Conservation (phyloP, 106 monocot species). For the Cymbidium sinense region DNA sequence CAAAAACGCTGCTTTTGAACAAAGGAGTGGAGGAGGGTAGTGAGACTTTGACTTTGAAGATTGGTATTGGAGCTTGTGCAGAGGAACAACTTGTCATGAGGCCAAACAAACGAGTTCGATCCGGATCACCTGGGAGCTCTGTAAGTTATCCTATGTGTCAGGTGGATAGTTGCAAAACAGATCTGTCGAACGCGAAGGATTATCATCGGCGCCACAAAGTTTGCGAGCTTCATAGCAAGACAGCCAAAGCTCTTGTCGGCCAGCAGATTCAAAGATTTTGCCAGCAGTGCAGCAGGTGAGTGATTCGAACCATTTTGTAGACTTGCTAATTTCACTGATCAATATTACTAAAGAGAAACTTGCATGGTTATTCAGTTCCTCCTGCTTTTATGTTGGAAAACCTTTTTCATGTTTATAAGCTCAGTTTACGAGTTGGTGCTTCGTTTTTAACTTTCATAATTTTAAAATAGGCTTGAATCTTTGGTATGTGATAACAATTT, state of each 20-base stretch:
- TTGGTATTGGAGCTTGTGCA: conserved; percentile 11
- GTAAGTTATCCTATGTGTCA: conserved; percentile 77
- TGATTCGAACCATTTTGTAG: not conserved
- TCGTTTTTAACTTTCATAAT: too few relatives aligned
- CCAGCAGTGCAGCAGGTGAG: conserved; percentile 94
- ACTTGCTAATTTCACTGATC: not conserved
- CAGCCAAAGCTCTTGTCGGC: conserved; percentile 65
- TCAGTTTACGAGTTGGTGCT: too few relatives aligned
- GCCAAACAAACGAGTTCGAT: conserved; percentile 42
- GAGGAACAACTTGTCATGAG: conserved; percentile 10
- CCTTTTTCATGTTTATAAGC: too few relatives aligned
- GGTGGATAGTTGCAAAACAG: conserved; percentile 79
- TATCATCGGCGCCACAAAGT: conserved; percentile 96
- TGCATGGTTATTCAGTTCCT: too few relatives aligned
- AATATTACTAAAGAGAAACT: not conserved
- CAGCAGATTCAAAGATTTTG: conserved; percentile 97
- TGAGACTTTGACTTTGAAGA: conserved; percentile 21
- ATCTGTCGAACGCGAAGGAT: conserved; percentile 80
- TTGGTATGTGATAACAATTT: too few relatives aligned
- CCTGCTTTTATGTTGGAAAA: too few relatives aligned
- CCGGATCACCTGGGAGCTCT: conserved; percentile 37
- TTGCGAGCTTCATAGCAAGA: conserved; percentile 90
- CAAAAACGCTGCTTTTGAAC: not conserved
- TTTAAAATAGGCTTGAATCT: too few relatives aligned
- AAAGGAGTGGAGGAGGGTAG: conserved; percentile 13